phyloP scores from a whole-genome alignment of 2,329 filamentous ascomycete genomes.

The Aspergillus puulaauensis region DNA sequence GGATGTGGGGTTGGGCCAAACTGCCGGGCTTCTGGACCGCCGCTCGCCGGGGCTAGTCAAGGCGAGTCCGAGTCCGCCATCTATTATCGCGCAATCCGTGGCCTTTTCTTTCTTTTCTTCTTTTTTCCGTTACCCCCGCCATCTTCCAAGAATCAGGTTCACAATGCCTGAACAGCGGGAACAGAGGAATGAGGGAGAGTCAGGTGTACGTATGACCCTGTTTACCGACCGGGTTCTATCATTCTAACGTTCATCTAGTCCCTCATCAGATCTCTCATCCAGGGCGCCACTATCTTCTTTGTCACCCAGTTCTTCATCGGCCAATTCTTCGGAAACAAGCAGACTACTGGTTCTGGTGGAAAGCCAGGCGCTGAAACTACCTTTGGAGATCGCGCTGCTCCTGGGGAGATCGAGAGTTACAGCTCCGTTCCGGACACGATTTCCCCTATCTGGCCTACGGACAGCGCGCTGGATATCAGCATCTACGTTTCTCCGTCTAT shows the following conservation, averaged over 20 bases:
- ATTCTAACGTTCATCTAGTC: slow-evolving; percentile 35
- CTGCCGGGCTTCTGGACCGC: slow-evolving; percentile 8
- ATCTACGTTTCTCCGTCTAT: slow-evolving; percentile 80
- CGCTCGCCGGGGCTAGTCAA: slow-evolving; percentile 3
- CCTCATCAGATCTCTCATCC: slow-evolving; percentile 46
- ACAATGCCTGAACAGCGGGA: slow-evolving; percentile 43
- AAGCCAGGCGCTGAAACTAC: slow-evolving; percentile 53
- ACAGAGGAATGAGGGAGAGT: slow-evolving; percentile 35
- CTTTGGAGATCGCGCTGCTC: slow-evolving; percentile 64
- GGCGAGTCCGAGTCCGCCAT: neutral
- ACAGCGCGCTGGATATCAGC: slow-evolving; percentile 76
- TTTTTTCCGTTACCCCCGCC: slow-evolving; percentile 13
- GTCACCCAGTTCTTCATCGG: slow-evolving; percentile 58
- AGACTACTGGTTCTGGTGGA: slow-evolving; percentile 23
- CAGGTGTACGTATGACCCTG: slow-evolving; percentile 26
- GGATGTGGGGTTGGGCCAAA: slow-evolving; percentile 5
- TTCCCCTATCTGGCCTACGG: slow-evolving; percentile 82
- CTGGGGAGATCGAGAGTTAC: slow-evolving; percentile 34
- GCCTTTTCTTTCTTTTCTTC: slow-evolving; percentile 16
- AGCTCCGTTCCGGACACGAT: slow-evolving; percentile 65
- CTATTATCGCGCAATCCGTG: slow-evolving; percentile 14
- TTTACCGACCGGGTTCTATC: neutral
- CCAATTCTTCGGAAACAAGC: slow-evolving; percentile 50
- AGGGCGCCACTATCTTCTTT: slow-evolving; percentile 61
- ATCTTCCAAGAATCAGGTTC: slow-evolving; percentile 12